These are phyloP conservation scores for Dacryopinax spathularia DNA, from an alignment of 768 basidiomycete genomes.

Conservation along the genomic window DNA sequence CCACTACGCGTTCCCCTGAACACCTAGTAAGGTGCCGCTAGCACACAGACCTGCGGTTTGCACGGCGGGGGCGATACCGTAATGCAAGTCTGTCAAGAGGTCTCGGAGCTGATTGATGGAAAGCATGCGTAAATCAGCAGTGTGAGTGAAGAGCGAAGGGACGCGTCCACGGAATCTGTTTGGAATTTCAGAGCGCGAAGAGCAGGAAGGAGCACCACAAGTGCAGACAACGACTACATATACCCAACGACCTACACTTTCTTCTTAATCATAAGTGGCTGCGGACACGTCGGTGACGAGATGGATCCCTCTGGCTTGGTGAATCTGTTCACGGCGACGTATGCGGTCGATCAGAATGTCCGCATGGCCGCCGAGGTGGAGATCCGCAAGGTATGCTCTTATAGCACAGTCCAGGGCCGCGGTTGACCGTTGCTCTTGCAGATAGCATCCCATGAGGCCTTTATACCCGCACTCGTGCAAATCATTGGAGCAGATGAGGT, in stretches of 20 bases:
- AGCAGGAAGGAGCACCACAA: neutral
- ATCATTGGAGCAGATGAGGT: constrained; percentile 67
- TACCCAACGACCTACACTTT: neutral
- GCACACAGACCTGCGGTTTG: no score
- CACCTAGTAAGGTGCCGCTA: no score
- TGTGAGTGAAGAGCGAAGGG: neutral
- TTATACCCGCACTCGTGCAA: constrained; percentile 69
- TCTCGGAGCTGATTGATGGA: no score
- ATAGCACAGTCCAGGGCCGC: neutral
- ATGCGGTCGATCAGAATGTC: constrained; percentile 71
- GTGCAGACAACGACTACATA: neutral
- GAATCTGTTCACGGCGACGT: constrained; percentile 65
- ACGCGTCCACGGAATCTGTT: constrained; percentile 5
- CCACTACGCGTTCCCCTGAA: no score
- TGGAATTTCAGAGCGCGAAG: neutral
- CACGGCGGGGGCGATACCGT: no score
- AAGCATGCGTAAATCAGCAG: neutral
- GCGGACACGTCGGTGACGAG: neutral
- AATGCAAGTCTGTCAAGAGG: no score
- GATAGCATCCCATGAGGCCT: constrained; percentile 68
- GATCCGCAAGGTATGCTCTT: constrained; percentile 55
- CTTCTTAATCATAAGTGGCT: neutral
- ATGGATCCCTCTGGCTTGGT: constrained; percentile 38
- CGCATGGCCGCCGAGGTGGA: constrained; percentile 76
- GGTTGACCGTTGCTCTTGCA: constrained; percentile 19